Percentiles rank a stretch among this genome's conserved stretches.
These are phyloP conservation scores for Nothophaeocryptopus gaeumannii DNA, from an alignment of 2,329 filamentous ascomycete genomes.

Conservation along the genomic window DNA sequence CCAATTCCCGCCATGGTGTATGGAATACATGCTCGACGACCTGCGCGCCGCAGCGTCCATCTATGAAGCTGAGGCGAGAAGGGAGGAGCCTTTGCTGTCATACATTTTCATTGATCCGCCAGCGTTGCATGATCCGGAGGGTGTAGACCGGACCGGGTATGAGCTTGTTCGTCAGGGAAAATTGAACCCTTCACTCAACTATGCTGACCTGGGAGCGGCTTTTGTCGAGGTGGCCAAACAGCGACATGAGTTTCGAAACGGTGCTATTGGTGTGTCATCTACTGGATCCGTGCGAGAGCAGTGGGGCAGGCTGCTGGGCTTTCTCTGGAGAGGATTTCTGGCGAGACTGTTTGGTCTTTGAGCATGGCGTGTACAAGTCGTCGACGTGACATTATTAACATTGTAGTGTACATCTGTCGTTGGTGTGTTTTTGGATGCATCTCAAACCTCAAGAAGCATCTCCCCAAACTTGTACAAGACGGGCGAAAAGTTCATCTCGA, in stretches of 20 bases:
- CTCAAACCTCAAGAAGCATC: too few relatives aligned
- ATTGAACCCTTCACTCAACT: background rate
- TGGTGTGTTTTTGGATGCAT: too few relatives aligned
- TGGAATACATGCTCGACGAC: background rate
- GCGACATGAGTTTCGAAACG: background rate
- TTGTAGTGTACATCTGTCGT: too few relatives aligned
- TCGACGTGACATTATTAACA: too few relatives aligned
- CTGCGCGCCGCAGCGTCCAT: background rate
- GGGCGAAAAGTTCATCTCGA: too few relatives aligned
- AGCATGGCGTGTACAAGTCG: too few relatives aligned
- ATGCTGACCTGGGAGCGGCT: slow-evolving; percentile 3
- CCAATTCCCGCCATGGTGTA: background rate
- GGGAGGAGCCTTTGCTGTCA: background rate
- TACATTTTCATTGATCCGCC: slow-evolving; percentile 5
- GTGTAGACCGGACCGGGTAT: background rate
- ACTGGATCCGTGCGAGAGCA: background rate
- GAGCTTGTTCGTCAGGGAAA: background rate
- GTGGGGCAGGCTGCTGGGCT: background rate
- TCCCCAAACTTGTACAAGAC: too few relatives aligned
- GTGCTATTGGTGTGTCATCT: background rate
- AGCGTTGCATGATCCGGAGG: slow-evolving; percentile 3
- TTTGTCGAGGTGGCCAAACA: slow-evolving; percentile 1
- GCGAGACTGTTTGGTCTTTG: too few relatives aligned
- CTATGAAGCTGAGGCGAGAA: background rate
- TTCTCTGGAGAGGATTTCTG: too few relatives aligned